Conservation (phyloP, 257 asterid genomes). For the Oldenlandia corymbosa region DNA sequence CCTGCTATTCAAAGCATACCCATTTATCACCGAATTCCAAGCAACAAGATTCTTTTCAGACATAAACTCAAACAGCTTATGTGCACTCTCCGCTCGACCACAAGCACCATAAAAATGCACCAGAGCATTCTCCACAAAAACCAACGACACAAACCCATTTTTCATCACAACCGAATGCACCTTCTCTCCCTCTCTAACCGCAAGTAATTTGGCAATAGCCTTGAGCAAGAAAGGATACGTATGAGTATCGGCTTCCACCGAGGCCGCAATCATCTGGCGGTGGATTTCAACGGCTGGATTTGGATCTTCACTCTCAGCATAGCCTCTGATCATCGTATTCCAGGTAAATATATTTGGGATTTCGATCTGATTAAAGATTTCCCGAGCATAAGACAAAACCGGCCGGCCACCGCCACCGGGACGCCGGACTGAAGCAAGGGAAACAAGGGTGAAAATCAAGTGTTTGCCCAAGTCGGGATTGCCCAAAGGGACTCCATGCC, state of each 20-base stretch:
- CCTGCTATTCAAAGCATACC: slow-evolving; percentile 54
- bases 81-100: slow-evolving; percentile 56
- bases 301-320: slow-evolving; percentile 75
- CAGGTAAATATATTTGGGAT: slow-evolving; percentile 65
- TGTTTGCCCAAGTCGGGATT: slow-evolving; percentile 59
- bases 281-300: slow-evolving; percentile 51
- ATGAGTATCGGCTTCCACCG: slow-evolving; percentile 51
- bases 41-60: slow-evolving; percentile 59
- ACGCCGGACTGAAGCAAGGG: slow-evolving; percentile 43
- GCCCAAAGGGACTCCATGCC: slow-evolving; percentile 53
- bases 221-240: slow-evolving; percentile 76
- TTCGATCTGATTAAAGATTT: slow-evolving; percentile 47
- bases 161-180: slow-evolving; percentile 50
- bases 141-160: slow-evolving; percentile 65
- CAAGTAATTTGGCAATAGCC: slow-evolving; percentile 54
- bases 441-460: slow-evolving; percentile 50
- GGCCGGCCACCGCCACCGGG: slow-evolving; percentile 20
- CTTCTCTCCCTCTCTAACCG: slow-evolving; percentile 60
- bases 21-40: slow-evolving; percentile 71
- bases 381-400: slow-evolving; percentile 50
- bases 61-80: slow-evolving; percentile 52
- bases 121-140: slow-evolving; percentile 72
- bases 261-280: slow-evolving; percentile 29
- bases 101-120: slow-evolving; percentile 67
- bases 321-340: slow-evolving; percentile 79